phyloP scores from a whole-genome alignment of 208 protist genomes.

The Borovskyia barvae region DNA sequence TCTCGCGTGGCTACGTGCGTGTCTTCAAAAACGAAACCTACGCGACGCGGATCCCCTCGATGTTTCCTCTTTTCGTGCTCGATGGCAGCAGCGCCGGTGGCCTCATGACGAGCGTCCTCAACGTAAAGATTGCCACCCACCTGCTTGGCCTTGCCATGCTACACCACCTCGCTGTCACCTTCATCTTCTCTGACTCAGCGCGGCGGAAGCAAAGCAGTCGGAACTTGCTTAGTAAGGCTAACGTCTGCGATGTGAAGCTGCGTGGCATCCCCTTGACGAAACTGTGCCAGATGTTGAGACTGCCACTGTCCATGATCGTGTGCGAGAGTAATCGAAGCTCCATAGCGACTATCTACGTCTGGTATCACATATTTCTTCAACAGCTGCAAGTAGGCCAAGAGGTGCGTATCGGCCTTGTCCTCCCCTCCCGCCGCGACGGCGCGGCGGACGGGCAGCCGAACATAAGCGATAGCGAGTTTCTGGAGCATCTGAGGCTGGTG shows the following conservation, averaged over 20 bases:
- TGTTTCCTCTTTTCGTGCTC: conserved; percentile 82
- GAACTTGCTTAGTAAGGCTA: conserved; percentile 59
- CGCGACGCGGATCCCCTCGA: conserved; percentile 51
- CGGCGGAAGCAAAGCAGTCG: conserved; percentile 61
- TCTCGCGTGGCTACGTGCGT: conserved; percentile 86
- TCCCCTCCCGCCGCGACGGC: conserved; percentile 58
- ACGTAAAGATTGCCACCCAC: conserved; percentile 81
- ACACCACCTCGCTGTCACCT: conserved; percentile 81
- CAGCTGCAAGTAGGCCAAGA: conserved; percentile 65
- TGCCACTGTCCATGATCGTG: conserved; percentile 83
- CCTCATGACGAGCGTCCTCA: conserved; percentile 62
- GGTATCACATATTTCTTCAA: conserved; percentile 79
- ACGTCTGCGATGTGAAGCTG: conserved; percentile 81
- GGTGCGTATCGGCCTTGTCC: conserved; percentile 69
- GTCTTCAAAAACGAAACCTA: conserved; percentile 59
- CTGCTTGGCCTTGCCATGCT: conserved; percentile 86
- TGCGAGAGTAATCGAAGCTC: conserved; percentile 51
- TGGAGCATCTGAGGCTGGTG: conserved; percentile 61
- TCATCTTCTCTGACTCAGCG: conserved; percentile 60
- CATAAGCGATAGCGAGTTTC: conserved; percentile 77
- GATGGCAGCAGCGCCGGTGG: conserved; percentile 81
- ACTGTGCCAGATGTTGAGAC: conserved; percentile 71
- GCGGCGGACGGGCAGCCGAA: conserved; percentile 85
- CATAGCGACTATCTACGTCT: conserved; percentile 63
- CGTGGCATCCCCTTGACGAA: conserved; percentile 88